Conservation (phyloP, 805 yeast genomes). For the Cyberlindnera meyerae region DNA sequence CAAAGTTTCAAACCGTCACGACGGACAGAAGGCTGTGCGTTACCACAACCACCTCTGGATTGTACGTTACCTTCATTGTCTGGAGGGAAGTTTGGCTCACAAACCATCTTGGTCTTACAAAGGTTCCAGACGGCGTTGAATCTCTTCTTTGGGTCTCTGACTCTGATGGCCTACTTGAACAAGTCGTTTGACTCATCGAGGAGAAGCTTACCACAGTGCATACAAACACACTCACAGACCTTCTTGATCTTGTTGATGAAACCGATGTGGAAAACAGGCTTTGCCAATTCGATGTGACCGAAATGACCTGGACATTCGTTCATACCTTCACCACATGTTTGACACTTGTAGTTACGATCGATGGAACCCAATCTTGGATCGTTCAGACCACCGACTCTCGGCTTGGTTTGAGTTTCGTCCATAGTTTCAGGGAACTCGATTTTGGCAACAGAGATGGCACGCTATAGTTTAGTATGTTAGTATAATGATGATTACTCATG, state of each 20-base stretch:
- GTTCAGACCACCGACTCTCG: constrained; percentile 94
- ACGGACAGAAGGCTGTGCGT: constrained; percentile 91
- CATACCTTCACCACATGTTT: constrained; percentile 99
- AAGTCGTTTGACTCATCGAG: constrained; percentile 67
- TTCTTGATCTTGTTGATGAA: constrained; percentile 91
- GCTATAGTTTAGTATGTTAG: constrained; percentile 32
- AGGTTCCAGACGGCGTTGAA: constrained; percentile 95
- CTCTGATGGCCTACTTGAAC: constrained; percentile 83
- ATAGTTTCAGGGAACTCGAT: constrained; percentile 99
- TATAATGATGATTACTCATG: too few species aligned
- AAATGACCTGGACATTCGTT: constrained; percentile 99
- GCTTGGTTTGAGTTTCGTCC: constrained; percentile 94
- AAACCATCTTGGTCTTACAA: constrained; percentile 88
- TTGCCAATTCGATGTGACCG: constrained; percentile 97
- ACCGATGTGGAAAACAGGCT: constrained; percentile 97
- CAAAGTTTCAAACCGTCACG: constrained; percentile 92
- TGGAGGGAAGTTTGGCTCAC: constrained; percentile 80
- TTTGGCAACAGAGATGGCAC: constrained; percentile 97
- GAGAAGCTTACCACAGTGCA: constrained; percentile 95
- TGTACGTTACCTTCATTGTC: constrained; percentile 53
- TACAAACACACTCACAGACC: constrained; percentile 93
- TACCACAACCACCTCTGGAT: constrained; percentile 97
- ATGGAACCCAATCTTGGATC: constrained; percentile 97
- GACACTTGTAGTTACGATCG: constrained; percentile 96
- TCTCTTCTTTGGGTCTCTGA: constrained; percentile 91